Percentiles rank a stretch among this genome's conserved stretches.
These are phyloP conservation scores for Coccomyxa sp. DNA, from an alignment of 139 green algal genomes.

Conservation along the genomic window DNA sequence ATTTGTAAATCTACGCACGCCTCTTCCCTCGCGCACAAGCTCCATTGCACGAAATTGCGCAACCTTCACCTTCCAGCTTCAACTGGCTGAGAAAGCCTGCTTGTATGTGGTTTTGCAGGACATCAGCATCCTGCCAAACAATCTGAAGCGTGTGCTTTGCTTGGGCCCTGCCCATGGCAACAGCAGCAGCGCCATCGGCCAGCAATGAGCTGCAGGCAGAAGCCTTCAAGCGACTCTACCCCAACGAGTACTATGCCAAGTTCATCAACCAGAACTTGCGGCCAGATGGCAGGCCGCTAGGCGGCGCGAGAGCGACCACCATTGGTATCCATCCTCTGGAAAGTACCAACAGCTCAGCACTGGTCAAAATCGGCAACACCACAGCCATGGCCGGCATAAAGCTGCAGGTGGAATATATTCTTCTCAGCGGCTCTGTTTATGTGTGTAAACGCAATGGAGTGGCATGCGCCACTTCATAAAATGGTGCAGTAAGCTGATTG, in stretches of 20 bases:
- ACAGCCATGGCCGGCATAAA: conserved; percentile 66
- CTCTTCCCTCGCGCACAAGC: no score
- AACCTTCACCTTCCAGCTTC: no score
- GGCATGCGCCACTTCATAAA: not conserved
- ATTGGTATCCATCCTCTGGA: conserved; percentile 51
- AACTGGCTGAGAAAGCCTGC: no score
- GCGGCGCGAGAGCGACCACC: conserved; percentile 35
- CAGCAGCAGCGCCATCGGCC: not conserved
- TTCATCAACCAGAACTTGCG: conserved; percentile 59
- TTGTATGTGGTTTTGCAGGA: no score
- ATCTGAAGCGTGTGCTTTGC: no score
- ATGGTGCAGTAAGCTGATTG: not conserved
- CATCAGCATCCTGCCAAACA: no score
- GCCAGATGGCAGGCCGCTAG: conserved; percentile 63
- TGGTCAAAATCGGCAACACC: conserved; percentile 63
- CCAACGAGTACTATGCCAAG: conserved; percentile 55
- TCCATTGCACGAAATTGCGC: no score
- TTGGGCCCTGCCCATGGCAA: not conserved
- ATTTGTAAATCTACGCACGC: no score
- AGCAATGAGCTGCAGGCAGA: conserved; percentile 38
- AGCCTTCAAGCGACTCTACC: conserved; percentile 70
- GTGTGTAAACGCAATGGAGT: not conserved
- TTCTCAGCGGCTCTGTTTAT: not conserved
- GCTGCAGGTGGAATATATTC: conserved; percentile 23
- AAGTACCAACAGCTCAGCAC: conserved; percentile 58